A percentile compares a stretch with the other conserved stretches of the same genome.
phyloP scores from a whole-genome alignment of 768 basidiomycete genomes.

The Boletus eberwhitei region DNA sequence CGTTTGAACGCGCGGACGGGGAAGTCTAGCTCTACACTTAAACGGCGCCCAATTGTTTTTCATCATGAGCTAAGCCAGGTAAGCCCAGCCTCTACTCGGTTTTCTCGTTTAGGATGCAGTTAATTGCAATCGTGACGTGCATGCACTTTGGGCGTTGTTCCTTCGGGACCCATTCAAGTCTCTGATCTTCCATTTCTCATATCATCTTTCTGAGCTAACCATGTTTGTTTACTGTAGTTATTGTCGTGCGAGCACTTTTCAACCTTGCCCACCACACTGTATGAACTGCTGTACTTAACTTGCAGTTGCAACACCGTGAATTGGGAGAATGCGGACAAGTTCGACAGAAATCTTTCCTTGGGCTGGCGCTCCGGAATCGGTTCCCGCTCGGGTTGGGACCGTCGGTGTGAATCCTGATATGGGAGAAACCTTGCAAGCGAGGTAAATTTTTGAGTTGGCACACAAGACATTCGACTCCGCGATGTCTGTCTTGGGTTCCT shows the following conservation, averaged over 20 bases:
- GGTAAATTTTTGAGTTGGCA: background rate
- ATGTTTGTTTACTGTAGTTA: background rate
- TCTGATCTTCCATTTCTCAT: constrained; percentile 43
- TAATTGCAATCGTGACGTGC: constrained; percentile 55
- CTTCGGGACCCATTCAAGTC: constrained; percentile 83
- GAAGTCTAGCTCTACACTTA: too few species aligned
- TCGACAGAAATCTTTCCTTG: background rate
- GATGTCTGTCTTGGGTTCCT: background rate
- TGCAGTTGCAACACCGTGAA: constrained; percentile 5
- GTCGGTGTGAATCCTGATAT: background rate
- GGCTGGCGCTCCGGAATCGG: background rate
- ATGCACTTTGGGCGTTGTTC: constrained; percentile 57
- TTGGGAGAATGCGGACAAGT: background rate
- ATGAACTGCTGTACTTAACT: constrained; percentile 16
- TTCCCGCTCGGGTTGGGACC: background rate
- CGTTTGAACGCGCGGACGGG: background rate
- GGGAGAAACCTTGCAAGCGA: background rate
- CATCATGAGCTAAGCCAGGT: constrained; percentile 4
- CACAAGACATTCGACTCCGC: background rate
- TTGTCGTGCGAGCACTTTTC: background rate
- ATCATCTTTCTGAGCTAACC: constrained; percentile 14
- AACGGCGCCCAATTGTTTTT: too few species aligned
- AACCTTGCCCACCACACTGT: background rate
- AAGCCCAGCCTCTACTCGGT: constrained; percentile 2
- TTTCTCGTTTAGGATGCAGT: constrained; percentile 41